A percentile compares a stretch with the other conserved stretches of the same genome.
Evolutionary conservation across 1,284 basidiomycete species (phyloP).

Genomic region (Ceratobasidium sp.): DNA sequence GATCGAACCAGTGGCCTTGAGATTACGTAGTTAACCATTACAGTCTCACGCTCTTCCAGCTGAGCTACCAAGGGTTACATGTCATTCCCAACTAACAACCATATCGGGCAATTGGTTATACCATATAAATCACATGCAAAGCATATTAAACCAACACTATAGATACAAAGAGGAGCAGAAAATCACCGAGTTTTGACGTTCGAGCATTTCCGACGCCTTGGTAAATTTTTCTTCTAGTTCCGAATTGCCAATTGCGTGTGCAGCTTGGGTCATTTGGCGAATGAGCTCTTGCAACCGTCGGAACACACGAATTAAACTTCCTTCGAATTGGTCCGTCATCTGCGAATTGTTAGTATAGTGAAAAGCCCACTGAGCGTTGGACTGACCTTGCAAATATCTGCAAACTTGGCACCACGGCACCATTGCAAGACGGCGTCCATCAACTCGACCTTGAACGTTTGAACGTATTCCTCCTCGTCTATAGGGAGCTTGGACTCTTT

Average conservation of each 20-base stretch:
- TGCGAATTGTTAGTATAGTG: slow-evolving; percentile 48
- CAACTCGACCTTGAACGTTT: slow-evolving; percentile 96
- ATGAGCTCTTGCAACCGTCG: slow-evolving; percentile 91
- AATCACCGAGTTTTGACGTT: slow-evolving; percentile 90
- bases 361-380: background rate
- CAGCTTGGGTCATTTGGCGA: slow-evolving; percentile 93
- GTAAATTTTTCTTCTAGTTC: slow-evolving; percentile 93
- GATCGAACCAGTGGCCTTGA: slow-evolving; percentile 40
- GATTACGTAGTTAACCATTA: slow-evolving; percentile 37
- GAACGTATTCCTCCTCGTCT: slow-evolving; percentile 94
- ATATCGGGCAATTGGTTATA: too few species aligned
- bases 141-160: too few species aligned
- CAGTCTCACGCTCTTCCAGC: slow-evolving; percentile 42
- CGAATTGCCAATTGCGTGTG: slow-evolving; percentile 94
- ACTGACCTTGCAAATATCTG: slow-evolving; percentile 92
- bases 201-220: slow-evolving; percentile 86
- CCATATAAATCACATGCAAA: too few species aligned
- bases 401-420: slow-evolving; percentile 97
- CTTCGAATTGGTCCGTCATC: slow-evolving; percentile 97
- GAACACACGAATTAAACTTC: slow-evolving; percentile 93
- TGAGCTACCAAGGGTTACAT: slow-evolving; percentile 40
- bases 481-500: slow-evolving; percentile 89
- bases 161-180: slow-evolving; percentile 89
- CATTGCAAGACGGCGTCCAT: slow-evolving; percentile 98
- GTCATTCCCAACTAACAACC: too few species aligned